phyloP scores from a whole-genome alignment of 148 eudicot genomes.

The Limonium bicolor region DNA sequence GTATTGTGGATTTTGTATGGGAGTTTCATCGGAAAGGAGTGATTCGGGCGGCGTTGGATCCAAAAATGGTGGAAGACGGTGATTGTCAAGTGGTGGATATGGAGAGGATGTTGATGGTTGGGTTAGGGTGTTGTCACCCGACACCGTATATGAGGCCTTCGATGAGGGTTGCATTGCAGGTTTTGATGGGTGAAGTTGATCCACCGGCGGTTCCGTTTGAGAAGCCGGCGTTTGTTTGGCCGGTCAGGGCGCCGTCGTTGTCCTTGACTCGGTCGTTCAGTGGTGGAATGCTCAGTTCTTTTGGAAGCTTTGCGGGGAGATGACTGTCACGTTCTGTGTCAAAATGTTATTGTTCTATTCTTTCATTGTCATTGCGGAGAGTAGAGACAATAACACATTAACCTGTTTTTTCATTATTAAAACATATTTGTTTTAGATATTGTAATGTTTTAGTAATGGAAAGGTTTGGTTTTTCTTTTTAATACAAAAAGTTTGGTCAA shows the following conservation, averaged over 20 bases:
- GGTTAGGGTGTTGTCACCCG: slow-evolving; percentile 26
- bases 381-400: too few species aligned
- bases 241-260: slow-evolving; percentile 15
- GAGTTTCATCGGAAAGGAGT: slow-evolving; percentile 10
- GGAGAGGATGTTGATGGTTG: slow-evolving; percentile 12
- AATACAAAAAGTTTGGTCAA: too few species aligned
- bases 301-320: slow-evolving; percentile 14
- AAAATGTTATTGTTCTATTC: too few species aligned
- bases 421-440: too few species aligned
- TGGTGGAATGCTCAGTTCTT: slow-evolving; percentile 16
- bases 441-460: too few species aligned
- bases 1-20: slow-evolving; percentile 27
- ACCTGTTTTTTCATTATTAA: too few species aligned
- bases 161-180: slow-evolving; percentile 17
- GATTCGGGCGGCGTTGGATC: slow-evolving; percentile 12
- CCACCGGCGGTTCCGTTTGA: slow-evolving; percentile 19
- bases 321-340: too few species aligned
- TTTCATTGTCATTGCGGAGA: too few species aligned
- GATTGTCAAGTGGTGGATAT: slow-evolving; percentile 14
- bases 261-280: slow-evolving; percentile 6
- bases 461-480: too few species aligned
- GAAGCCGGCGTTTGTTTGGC: slow-evolving; percentile 29
- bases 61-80: slow-evolving; percentile 11
- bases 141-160: slow-evolving; percentile 28
- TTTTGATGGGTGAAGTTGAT: slow-evolving; percentile 16